phyloP scores from a whole-genome alignment of 2,329 filamentous ascomycete species.

The Botrytis cinerea region DNA sequence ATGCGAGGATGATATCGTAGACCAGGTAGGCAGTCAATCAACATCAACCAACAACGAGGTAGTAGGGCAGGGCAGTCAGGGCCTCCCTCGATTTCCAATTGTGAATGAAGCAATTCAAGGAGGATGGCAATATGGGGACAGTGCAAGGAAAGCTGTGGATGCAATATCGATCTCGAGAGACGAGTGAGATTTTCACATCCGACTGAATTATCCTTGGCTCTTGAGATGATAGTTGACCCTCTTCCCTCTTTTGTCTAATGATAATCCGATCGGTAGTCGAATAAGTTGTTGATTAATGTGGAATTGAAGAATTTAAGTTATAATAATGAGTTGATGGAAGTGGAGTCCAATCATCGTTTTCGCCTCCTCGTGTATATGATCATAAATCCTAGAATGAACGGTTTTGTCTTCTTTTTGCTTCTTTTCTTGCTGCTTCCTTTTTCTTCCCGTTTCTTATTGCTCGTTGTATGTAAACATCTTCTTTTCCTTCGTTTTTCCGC shows the following conservation, averaged over 20 bases:
- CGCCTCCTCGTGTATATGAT: background rate
- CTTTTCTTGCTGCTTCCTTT: background rate
- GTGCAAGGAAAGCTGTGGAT: background rate
- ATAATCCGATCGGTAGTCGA: conserved; percentile 27
- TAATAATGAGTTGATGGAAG: background rate
- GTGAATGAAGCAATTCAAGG: conserved; percentile 2
- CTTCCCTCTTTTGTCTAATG: conserved; percentile 21
- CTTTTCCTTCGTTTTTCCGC: background rate
- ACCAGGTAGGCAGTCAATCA: conserved; percentile 10
- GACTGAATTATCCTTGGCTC: conserved; percentile 3
- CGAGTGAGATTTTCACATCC: conserved; percentile 5
- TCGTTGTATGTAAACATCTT: background rate
- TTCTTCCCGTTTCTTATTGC: background rate
- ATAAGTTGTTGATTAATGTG: background rate
- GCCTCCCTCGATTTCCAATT: conserved; percentile 1
- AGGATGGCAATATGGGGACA: background rate
- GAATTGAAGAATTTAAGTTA: conserved; percentile 30
- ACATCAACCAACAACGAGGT: conserved; percentile 6
- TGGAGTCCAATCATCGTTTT: conserved; percentile 5
- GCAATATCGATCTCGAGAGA: background rate
- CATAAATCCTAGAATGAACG: background rate
- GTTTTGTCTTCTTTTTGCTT: background rate
- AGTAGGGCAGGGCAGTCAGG: background rate
- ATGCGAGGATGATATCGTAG: conserved; percentile 18
- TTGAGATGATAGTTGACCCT: conserved; percentile 12